phyloP scores from a whole-genome alignment of 75 land plant genomes.

The Sequoia sempervirens region DNA sequence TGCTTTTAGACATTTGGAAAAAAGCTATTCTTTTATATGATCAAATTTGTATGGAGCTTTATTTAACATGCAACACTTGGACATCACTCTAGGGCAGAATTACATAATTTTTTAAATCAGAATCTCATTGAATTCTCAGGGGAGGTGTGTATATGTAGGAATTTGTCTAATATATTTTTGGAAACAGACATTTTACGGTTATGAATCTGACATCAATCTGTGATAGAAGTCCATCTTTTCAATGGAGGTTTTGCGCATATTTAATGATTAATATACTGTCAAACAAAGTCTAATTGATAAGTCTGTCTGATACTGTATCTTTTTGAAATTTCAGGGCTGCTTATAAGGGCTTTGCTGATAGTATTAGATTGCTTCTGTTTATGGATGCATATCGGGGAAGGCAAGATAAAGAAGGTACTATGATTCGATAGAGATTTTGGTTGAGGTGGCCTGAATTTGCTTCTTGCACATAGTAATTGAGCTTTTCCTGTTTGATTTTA shows the following conservation, averaged over 20 bases:
- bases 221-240: neutral
- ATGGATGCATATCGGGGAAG: conserved; percentile 87
- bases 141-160: neutral
- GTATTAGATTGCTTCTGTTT: conserved; percentile 86
- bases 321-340: conserved; percentile 72
- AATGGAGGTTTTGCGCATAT: neutral
- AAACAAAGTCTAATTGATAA: neutral
- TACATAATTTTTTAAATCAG: neutral
- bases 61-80: neutral
- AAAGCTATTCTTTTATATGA: neutral
- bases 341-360: conserved; percentile 96
- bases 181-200: neutral
- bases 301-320: conserved; percentile 3
- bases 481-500: neutral
- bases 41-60: neutral
- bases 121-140: neutral
- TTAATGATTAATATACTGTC: neutral
- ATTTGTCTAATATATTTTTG: neutral
- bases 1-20: neutral
- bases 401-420: conserved; percentile 96
- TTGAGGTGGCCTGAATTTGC: neutral
- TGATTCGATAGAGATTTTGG: neutral
- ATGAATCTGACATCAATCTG: neutral
- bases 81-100: neutral
- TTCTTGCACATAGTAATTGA: neutral